These are phyloP conservation scores for Pseudogymnoascus sp. DNA, from an alignment of 2,329 filamentous ascomycete genomes.

Conservation along the genomic window DNA sequence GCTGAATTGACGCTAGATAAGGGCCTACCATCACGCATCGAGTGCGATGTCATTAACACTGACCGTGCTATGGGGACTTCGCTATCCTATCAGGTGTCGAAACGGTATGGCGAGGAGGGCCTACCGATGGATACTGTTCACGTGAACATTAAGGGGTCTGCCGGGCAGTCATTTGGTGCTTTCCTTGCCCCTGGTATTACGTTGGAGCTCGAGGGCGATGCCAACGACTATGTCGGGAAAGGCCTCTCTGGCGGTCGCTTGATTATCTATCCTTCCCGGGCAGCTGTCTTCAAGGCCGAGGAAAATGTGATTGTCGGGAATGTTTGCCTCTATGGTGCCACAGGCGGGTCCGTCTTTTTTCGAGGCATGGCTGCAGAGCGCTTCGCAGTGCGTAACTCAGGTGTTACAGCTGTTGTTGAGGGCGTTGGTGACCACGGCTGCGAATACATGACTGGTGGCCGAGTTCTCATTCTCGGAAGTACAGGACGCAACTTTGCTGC, in stretches of 20 bases:
- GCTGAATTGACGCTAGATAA: slow-evolving; percentile 92
- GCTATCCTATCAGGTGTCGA: slow-evolving; percentile 91
- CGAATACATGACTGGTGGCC: slow-evolving; percentile 98
- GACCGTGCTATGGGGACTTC: slow-evolving; percentile 91
- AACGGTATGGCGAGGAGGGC: slow-evolving; percentile 81
- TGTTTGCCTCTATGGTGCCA: slow-evolving; percentile 91
- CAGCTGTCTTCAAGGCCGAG: slow-evolving; percentile 88
- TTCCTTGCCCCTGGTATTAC: slow-evolving; percentile 91
- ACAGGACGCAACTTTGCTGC: slow-evolving; percentile 96
- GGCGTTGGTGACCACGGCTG: slow-evolving; percentile 94
- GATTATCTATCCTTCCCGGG: slow-evolving; percentile 86
- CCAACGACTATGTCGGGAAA: slow-evolving; percentile 97
- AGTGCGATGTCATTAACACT: slow-evolving; percentile 94
- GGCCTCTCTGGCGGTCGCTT: slow-evolving; percentile 86
- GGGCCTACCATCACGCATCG: slow-evolving; percentile 83
- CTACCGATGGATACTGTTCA: slow-evolving; percentile 90
- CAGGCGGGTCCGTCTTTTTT: slow-evolving; percentile 89
- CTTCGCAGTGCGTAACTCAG: slow-evolving; percentile 94
- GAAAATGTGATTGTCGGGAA: slow-evolving; percentile 94
- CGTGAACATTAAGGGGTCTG: slow-evolving; percentile 92
- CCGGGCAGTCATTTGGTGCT: slow-evolving; percentile 92
- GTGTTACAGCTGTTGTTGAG: slow-evolving; percentile 91
- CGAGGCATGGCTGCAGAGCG: slow-evolving; percentile 92
- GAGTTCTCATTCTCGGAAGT: slow-evolving; percentile 75
- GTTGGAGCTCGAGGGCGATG: slow-evolving; percentile 87